These are phyloP conservation scores for Verticillium nubilum DNA, from an alignment of 2,329 filamentous ascomycete species.

Conservation along the genomic window DNA sequence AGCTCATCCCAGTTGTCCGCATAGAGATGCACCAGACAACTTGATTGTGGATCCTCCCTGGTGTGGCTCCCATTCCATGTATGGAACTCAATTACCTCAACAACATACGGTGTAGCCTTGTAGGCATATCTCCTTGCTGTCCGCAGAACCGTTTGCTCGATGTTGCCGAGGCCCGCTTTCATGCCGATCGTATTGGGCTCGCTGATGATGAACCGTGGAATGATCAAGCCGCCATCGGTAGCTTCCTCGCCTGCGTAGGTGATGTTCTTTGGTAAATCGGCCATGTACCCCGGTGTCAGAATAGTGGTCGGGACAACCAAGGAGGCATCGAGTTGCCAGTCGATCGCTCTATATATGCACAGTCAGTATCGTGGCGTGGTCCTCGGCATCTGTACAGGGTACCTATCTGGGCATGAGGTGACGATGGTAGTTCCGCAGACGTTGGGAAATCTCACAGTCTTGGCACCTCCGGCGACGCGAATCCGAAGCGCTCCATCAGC, in stretches of 20 bases:
- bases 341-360: neutral
- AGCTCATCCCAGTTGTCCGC: conserved; percentile 30
- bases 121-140: conserved; percentile 10
- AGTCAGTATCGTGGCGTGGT: neutral
- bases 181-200: neutral
- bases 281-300: neutral
- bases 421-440: neutral
- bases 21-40: conserved; percentile 25
- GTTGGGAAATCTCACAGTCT: neutral
- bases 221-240: neutral
- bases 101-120: conserved; percentile 21
- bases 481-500: neutral
- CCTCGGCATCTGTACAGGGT: no score
- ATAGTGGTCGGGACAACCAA: neutral
- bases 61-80: conserved; percentile 17
- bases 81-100: conserved; percentile 25
- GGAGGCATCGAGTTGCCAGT: neutral
- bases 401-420: neutral
- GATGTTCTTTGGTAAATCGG: neutral
- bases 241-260: neutral
- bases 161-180: neutral
- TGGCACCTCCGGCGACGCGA: neutral
- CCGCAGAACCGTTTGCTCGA: neutral
- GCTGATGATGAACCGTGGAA: neutral
- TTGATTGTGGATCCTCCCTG: conserved; percentile 13